These are phyloP conservation scores for Xerocomus amazonicus DNA, from an alignment of 1,284 basidiomycete species.

Conservation along the genomic window DNA sequence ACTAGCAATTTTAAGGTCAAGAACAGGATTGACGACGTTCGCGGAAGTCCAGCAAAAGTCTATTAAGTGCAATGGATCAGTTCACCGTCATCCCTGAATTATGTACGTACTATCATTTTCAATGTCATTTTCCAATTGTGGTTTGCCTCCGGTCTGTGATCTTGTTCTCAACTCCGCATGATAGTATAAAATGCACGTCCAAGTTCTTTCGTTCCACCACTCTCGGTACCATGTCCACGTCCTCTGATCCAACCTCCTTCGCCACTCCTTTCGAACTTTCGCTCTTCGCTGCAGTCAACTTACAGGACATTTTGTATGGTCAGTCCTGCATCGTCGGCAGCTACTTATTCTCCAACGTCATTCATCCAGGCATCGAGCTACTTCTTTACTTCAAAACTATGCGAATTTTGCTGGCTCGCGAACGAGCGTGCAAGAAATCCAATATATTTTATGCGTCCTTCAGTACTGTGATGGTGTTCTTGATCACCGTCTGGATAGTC, in stretches of 20 bases:
- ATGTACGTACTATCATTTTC: too few species aligned
- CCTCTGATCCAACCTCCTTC: not conserved
- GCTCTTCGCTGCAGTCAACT: conserved; percentile 1
- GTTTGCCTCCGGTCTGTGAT: too few species aligned
- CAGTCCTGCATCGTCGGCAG: conserved; percentile 1
- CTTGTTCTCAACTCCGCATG: too few species aligned
- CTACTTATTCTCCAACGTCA: not conserved
- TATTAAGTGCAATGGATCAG: too few species aligned
- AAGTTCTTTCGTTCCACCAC: too few species aligned
- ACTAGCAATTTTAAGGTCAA: too few species aligned
- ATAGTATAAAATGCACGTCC: too few species aligned
- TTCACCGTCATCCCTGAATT: too few species aligned
- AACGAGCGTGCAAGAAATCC: conserved; percentile 5
- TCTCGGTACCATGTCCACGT: not conserved
- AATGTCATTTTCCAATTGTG: too few species aligned
- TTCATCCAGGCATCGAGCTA: conserved; percentile 18
- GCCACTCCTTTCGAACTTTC: not conserved
- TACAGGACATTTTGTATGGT: conserved; percentile 28
- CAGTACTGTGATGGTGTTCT: conserved; percentile 21
- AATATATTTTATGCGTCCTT: conserved; percentile 17
- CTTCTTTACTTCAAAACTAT: conserved; percentile 26
- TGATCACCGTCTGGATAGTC: conserved; percentile 21
- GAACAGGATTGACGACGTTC: too few species aligned
- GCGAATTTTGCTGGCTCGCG: conserved; percentile 6
- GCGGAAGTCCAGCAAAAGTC: too few species aligned